Evolutionary conservation across 106 monocot genomes (phyloP).

Genomic region (Dioscorea zingiberensis): DNA sequence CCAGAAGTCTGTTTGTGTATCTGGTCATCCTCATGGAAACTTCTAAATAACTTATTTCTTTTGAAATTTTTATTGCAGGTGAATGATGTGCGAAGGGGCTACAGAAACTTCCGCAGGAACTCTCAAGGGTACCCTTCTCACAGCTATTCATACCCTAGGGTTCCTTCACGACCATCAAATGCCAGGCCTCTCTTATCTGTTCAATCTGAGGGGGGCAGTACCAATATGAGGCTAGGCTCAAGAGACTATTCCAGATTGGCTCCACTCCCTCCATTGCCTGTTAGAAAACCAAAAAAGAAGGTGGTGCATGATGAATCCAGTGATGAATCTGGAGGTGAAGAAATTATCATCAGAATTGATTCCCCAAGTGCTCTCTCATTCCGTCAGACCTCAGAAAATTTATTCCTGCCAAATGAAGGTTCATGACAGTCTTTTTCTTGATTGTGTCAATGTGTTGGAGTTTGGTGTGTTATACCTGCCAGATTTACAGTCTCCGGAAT

Average conservation of each 20-base stretch:
- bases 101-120: conserved; percentile 16
- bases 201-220: conserved; percentile 60
- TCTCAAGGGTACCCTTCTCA: conserved; percentile 8
- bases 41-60: background rate
- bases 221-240: conserved; percentile 20
- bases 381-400: conserved; percentile 10
- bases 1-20: too few species aligned
- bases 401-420: background rate
- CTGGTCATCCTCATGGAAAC: background rate
- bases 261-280: conserved; percentile 14
- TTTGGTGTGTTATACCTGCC: background rate
- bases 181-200: conserved; percentile 35
- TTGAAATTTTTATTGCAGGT: conserved; percentile 33
- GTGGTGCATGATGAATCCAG: conserved; percentile 43
- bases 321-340: conserved; percentile 75
- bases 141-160: conserved; percentile 46
- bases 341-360: conserved; percentile 70
- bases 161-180: conserved; percentile 28
- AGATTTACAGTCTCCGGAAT: background rate
- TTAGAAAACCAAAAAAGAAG: conserved; percentile 1
- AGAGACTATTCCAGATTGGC: conserved; percentile 7
- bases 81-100: conserved; percentile 21
- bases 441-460: background rate
- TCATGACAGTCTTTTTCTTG: background rate
- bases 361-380: conserved; percentile 79